Base-by-base conservation (phyloP, 176 grass and related monocot species). In the Carex parvula region DNA sequence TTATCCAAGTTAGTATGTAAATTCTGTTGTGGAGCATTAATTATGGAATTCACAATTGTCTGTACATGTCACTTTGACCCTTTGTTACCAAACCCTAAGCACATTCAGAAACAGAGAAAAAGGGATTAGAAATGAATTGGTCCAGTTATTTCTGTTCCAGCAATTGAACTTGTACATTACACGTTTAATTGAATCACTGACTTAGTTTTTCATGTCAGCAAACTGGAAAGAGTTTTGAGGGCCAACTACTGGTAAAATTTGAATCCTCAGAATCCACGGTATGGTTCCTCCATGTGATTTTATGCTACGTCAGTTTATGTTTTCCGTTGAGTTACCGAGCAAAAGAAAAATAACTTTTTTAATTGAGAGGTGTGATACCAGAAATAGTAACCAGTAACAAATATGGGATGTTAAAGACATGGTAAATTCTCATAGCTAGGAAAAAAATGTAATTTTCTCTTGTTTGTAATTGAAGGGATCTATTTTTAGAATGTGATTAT, bases 161-260 rank as follows among this genome's bases (percentile, higher is more conserved):
- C 30, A n/a, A n/a, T 75, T 53, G 11, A 75, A 53, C 42, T 54
- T 33, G 64, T 67, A 48, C 11, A 52, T 75, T 54, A 24, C 70
- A 73, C 1, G 12, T 75, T 24, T 13, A 8, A 53, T 26, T 14
- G 46, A 29, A 29, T 22, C 48, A 32, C 48, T 56, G 72, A 77
- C 11, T 48, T 56, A 18, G 56, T 30, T 55, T 26, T 77, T 74
- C 13, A 77, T 55, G 12, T 17, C 35, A 41, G 35, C 21, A 56
- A 57, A 17, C 50, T 78, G 42, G 42, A 74, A 74, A 13, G 44
- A 52, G 70, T 74, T 78, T 50, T 78, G 73, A 56, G 52, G 20
- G 52, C 50, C 50, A 18, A 57, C 22, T 17, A 50, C 22, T 29
- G 26, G 50, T 78, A 12, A 78, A 78, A 78, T 16, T 32, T 12